Evolutionary conservation across 257 asterid genomes (phyloP).

Genomic region (Capsicum chinense): DNA sequence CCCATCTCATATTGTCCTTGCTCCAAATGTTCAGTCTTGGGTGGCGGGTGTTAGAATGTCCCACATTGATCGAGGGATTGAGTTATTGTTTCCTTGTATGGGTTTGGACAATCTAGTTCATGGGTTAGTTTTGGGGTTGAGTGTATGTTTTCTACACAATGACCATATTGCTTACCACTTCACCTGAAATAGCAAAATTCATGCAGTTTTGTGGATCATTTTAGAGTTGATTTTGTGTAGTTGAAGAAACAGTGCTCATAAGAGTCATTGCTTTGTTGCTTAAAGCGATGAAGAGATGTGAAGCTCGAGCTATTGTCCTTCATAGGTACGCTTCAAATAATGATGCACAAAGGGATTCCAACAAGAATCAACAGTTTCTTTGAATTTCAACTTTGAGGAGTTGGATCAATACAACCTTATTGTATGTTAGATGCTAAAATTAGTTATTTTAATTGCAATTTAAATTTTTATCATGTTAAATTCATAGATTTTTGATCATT

Average conservation of each 20-base stretch:
- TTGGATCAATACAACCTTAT: not conserved
- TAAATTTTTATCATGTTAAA: not conserved
- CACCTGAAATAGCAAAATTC: not conserved
- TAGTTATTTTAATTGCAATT: not conserved
- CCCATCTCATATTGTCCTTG: not conserved
- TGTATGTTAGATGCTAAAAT: conserved; percentile 4
- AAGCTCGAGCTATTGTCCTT: not conserved
- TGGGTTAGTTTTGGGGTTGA: not conserved
- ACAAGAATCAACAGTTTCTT: not conserved
- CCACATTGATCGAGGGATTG: not conserved
- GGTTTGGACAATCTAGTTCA: not conserved
- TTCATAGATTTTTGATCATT: not conserved
- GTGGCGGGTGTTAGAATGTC: not conserved
- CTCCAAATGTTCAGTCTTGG: not conserved
- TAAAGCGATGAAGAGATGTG: not conserved
- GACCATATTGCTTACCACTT: conserved; percentile 23
- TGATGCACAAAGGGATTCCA: conserved; percentile 10
- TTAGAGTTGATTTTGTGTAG: conserved; percentile 33
- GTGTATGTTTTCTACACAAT: not conserved
- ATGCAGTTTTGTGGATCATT: conserved; percentile 23
- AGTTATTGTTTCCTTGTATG: not conserved
- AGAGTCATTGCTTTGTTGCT: not conserved
- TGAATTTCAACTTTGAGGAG: conserved; percentile 1
- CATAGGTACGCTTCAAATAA: not conserved
- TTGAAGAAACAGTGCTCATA: conserved; percentile 15